Conservation (phyloP, 345 rosid genomes). For the Pugionium cornutum region DNA sequence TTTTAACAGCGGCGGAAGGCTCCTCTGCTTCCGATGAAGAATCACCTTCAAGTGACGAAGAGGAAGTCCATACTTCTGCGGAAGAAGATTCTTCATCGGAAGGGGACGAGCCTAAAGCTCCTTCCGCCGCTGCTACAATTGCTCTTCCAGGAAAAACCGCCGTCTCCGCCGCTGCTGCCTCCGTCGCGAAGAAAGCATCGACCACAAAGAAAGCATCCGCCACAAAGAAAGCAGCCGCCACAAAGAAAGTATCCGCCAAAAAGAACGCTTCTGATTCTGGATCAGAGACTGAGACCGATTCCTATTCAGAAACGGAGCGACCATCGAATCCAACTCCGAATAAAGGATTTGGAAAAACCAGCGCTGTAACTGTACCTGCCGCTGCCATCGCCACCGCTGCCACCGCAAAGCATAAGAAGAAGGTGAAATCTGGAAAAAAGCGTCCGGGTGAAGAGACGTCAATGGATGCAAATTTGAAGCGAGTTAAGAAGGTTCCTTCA, state of each 20-base stretch:
- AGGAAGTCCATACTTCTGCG: too few species aligned
- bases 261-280: slow-evolving; percentile 26
- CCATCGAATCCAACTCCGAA: slow-evolving; percentile 2
- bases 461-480: slow-evolving; percentile 6
- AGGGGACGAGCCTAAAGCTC: not conserved
- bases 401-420: slow-evolving; percentile 18
- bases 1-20: not conserved
- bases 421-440: slow-evolving; percentile 29
- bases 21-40: slow-evolving; percentile 34
- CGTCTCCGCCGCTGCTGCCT: not conserved
- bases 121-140: not conserved
- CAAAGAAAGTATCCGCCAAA: slow-evolving; percentile 1
- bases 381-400: not conserved
- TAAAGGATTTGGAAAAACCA: slow-evolving; percentile 40
- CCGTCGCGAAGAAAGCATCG: too few species aligned
- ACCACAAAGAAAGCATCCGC: too few species aligned
- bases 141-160: not conserved
- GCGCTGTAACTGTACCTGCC: too few species aligned
- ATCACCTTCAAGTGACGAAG: not conserved
- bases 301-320: slow-evolving; percentile 37
- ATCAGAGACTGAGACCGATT: slow-evolving; percentile 40
- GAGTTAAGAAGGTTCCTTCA: slow-evolving; percentile 21
- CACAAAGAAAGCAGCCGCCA: not conserved
- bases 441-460: slow-evolving; percentile 20
- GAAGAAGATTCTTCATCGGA: too few species aligned